Evolutionary conservation across 176 grass and related monocot genomes (phyloP), one percentile per base, ranked within the genome.

Genomic region (Ananas comosus): DNA sequence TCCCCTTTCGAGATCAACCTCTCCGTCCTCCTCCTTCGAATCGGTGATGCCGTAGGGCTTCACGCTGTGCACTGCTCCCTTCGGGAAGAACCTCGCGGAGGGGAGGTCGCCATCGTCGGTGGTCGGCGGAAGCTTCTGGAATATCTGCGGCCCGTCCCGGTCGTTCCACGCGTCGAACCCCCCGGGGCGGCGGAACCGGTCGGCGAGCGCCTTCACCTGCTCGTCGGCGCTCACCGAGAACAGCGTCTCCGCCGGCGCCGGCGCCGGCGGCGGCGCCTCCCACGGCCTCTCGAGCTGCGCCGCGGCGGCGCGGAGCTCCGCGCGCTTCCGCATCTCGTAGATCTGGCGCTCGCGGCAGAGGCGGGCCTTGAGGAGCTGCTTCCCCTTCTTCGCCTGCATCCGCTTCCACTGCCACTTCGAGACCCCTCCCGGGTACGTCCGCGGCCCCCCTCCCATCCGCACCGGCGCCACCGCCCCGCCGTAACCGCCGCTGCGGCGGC

Each of bases 371-470:
- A 96, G 88, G 9, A 92, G 85, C 83, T 92, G 92, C 83, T 80
- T 88, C 1, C 86, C 81, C 75, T 91, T 96, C 80, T 82, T 87
- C 29, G 75, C 54, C 66, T 96, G 92, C 92, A 96, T 96, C 48
- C 88, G 80, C 83, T 96, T 96, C 92, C 92, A 96, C 73, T 96
- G 88, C 92, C 92, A 96, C 81, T 96, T 96, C 54, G 92, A 76
- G 48, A 96, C 92, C 63, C 88, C 86, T 57, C 91, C 86, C 0
- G 91, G 91, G 78, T 16, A 95, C 49, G 88, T 91, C 66, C 92
- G 81, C 17, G 92, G 88, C 7, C 92, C 92, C 14, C 92, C 86
- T 23, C 92, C 88, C 81, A 80, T 91, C 70, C 88, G 86, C 50
- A 87, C 80, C 42, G 50, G 13, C 50, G 73, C 53, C 4, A 42